These are phyloP conservation scores for Talaromyces pinophilus DNA, from an alignment of 2,329 filamentous ascomycete species.

Conservation along the genomic window DNA sequence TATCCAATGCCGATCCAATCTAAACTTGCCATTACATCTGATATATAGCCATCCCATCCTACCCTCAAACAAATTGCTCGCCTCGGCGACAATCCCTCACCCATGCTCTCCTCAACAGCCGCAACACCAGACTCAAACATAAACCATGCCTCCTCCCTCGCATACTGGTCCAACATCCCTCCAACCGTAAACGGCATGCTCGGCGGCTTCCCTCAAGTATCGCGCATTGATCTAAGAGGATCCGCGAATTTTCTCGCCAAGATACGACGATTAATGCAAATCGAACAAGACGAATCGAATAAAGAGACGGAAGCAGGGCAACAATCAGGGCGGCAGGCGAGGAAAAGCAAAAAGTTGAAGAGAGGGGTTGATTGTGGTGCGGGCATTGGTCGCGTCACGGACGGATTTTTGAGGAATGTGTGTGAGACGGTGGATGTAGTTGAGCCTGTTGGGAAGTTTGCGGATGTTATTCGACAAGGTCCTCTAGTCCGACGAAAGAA, in stretches of 20 bases:
- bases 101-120: not conserved
- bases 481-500: slow-evolving; percentile 31
- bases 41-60: not conserved
- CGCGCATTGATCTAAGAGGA: slow-evolving; percentile 69
- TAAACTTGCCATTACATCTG: not conserved
- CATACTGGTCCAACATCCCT: slow-evolving; percentile 43
- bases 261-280: slow-evolving; percentile 49
- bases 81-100: not conserved
- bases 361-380: slow-evolving; percentile 63
- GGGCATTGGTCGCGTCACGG: slow-evolving; percentile 80
- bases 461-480: slow-evolving; percentile 55
- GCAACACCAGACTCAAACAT: slow-evolving; percentile 33
- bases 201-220: slow-evolving; percentile 69
- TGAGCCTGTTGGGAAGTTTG: slow-evolving; percentile 83
- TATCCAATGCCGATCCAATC: not conserved
- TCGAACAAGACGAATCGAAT: not conserved
- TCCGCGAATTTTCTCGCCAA: slow-evolving; percentile 70
- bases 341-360: slow-evolving; percentile 25
- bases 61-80: not conserved
- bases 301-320: not conserved
- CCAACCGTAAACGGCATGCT: slow-evolving; percentile 66
- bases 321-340: not conserved
- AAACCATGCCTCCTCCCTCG: slow-evolving; percentile 30
- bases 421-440: slow-evolving; percentile 76
- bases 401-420: slow-evolving; percentile 70